Percentiles rank a stretch among this genome's conserved stretches.
These are phyloP conservation scores for Arthrobotrys iridis DNA, from an alignment of 2,329 filamentous ascomycete genomes.

Conservation along the genomic window DNA sequence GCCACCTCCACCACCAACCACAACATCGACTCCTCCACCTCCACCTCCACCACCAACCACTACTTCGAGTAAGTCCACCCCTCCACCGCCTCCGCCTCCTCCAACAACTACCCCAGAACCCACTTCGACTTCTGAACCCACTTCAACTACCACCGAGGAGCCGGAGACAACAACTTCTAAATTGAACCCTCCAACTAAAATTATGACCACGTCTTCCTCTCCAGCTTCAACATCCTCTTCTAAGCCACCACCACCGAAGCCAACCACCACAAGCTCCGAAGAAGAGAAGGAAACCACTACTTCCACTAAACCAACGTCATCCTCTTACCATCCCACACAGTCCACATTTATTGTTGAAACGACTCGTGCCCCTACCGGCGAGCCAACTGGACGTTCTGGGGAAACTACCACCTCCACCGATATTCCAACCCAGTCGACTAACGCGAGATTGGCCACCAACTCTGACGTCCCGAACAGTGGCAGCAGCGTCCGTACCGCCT, in stretches of 20 bases:
- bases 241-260: conserved; percentile 9
- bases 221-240: not conserved
- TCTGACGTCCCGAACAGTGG: conserved; percentile 25
- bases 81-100: conserved; percentile 20
- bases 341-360: conserved; percentile 24
- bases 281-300: conserved; percentile 23
- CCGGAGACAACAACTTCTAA: conserved; percentile 32
- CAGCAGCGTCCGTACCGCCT: conserved; percentile 11
- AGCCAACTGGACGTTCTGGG: not conserved
- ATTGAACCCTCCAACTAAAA: conserved; percentile 16
- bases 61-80: conserved; percentile 36
- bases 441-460: not conserved
- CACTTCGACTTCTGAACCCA: conserved; percentile 9
- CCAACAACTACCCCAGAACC: conserved; percentile 7
- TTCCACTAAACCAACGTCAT: not conserved
- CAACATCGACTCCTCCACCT: conserved; percentile 7
- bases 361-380: not conserved
- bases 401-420: conserved; percentile 9
- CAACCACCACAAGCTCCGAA: conserved; percentile 13
- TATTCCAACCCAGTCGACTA: not conserved
- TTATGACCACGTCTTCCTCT: conserved; percentile 10
- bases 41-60: conserved; percentile 26
- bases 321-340: conserved; percentile 5
- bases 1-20: not conserved
- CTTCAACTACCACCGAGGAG: conserved; percentile 29